phyloP scores from a whole-genome alignment of 768 basidiomycete species.

The Filobasidium wieringae region DNA sequence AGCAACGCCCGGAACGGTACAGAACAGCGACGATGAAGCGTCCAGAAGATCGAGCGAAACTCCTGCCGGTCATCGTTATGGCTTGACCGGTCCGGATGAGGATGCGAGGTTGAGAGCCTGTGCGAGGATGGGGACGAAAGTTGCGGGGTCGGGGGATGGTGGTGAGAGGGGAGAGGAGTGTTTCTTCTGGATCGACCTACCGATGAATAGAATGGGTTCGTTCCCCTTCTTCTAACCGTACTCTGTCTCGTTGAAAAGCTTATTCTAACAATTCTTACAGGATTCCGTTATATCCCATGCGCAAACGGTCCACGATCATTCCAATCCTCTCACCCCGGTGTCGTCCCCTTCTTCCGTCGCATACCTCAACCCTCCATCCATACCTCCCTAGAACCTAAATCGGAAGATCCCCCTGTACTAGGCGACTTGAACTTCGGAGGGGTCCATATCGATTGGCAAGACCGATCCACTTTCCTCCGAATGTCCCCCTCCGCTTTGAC shows the following conservation, averaged over 20 bases:
- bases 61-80: not conserved
- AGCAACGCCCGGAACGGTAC: not conserved
- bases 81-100: not conserved
- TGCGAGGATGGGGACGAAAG: conserved; percentile 3
- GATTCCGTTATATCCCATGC: conserved; percentile 33
- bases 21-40: not conserved
- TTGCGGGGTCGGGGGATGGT: not conserved
- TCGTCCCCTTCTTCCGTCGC: conserved; percentile 32
- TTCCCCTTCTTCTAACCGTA: not conserved
- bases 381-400: not conserved
- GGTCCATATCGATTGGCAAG: conserved; percentile 34
- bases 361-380: conserved; percentile 19
- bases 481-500: conserved; percentile 26
- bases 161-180: conserved; percentile 24
- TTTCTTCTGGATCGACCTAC: conserved; percentile 32
- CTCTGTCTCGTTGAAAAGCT: not conserved
- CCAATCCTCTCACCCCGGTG: conserved; percentile 24
- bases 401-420: not conserved
- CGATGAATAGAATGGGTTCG: conserved; percentile 30
- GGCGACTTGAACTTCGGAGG: not conserved
- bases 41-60: not conserved
- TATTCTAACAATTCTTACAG: conserved; percentile 11
- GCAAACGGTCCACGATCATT: conserved; percentile 10
- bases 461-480: conserved; percentile 32
- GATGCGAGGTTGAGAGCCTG: not conserved